These are phyloP conservation scores for Fusarium buharicum DNA, from an alignment of 2,329 filamentous ascomycete genomes.

Conservation along the genomic window DNA sequence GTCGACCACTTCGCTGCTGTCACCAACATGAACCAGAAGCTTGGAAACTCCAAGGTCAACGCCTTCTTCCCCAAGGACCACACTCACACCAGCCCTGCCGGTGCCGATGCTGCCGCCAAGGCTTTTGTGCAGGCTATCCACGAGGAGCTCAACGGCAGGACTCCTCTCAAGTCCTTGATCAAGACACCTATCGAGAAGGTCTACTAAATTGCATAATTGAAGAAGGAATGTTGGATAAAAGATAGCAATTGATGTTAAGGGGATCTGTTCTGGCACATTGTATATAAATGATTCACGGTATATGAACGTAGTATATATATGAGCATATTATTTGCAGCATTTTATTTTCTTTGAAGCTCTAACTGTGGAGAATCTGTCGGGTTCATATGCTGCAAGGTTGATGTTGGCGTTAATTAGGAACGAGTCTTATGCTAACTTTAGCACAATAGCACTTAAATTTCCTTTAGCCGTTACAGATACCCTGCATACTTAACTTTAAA, in stretches of 20 bases:
- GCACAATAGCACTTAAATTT: no score
- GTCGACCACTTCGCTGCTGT: slow-evolving; percentile 70
- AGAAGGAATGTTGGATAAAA: not conserved
- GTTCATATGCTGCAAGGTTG: no score
- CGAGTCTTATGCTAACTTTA: no score
- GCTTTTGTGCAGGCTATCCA: slow-evolving; percentile 58
- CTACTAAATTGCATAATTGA: slow-evolving; percentile 20
- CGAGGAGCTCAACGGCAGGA: slow-evolving; percentile 46
- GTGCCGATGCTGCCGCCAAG: slow-evolving; percentile 66
- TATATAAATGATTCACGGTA: not conserved
- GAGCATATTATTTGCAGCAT: no score
- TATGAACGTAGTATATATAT: not conserved
- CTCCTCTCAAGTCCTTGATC: slow-evolving; percentile 40
- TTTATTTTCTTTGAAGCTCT: no score
- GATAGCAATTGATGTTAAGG: not conserved
- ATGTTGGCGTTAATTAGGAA: no score
- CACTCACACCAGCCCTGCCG: slow-evolving; percentile 67
- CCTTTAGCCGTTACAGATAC: no score
- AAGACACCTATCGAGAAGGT: slow-evolving; percentile 44
- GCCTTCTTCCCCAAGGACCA: slow-evolving; percentile 68
- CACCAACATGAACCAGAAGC: slow-evolving; percentile 61
- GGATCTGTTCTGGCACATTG: not conserved
- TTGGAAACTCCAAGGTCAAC: slow-evolving; percentile 63
- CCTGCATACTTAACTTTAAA: no score
- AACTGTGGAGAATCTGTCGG: no score